These are phyloP conservation scores for Sarcodon sp. DNA, from an alignment of 768 basidiomycete species.

Conservation along the genomic window DNA sequence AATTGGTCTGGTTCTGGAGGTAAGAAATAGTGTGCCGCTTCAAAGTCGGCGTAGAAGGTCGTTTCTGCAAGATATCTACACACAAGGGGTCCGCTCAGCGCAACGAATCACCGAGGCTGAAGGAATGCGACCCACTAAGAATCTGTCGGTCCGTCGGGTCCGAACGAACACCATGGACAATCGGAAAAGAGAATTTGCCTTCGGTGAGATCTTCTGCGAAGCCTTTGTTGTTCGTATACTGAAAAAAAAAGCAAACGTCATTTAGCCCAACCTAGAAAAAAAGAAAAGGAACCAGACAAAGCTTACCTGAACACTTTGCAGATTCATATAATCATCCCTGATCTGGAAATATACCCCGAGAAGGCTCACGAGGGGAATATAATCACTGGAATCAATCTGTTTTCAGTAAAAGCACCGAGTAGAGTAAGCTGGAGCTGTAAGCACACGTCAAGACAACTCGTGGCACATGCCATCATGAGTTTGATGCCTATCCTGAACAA, in stretches of 20 bases:
- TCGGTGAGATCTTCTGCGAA: constrained; percentile 93
- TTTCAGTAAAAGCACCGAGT: neutral
- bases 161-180: constrained; percentile 81
- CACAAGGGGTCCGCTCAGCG: neutral
- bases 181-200: constrained; percentile 95
- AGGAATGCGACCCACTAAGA: constrained; percentile 47
- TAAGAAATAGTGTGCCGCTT: constrained; percentile 76
- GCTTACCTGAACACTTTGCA: constrained; percentile 72
- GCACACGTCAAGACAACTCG: constrained; percentile 46
- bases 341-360: constrained; percentile 96
- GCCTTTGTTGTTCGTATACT: constrained; percentile 80
- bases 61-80: constrained; percentile 81
- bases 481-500: constrained; percentile 87
- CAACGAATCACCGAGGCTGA: neutral
- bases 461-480: constrained; percentile 88
- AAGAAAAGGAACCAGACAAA: neutral
- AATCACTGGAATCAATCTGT: constrained; percentile 41
- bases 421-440: neutral
- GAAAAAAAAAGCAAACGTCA: constrained; percentile 1
- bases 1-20: constrained; percentile 60
- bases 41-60: constrained; percentile 67
- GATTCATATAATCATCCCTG: constrained; percentile 94
- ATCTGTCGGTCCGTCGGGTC: constrained; percentile 69
- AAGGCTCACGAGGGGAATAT: constrained; percentile 85
- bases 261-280: neutral